Percentiles rank a stretch among this genome's conserved stretches.
Conservation (phyloP, 305 asterid genomes). For the Fraxinus baroniana region DNA sequence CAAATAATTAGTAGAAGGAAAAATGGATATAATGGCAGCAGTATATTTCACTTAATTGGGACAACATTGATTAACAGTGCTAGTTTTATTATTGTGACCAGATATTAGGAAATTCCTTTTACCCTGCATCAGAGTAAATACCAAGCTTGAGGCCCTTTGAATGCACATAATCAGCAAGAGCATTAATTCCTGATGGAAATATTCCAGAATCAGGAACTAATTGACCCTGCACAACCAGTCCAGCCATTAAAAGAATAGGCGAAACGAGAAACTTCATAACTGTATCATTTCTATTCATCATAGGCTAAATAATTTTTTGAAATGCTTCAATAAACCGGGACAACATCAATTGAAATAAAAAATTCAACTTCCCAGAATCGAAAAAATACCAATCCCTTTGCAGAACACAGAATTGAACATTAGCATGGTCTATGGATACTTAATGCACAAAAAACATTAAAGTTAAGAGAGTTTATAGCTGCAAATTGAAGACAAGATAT, state of each 20-base stretch:
- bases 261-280: not conserved
- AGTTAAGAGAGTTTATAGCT: not conserved
- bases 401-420: not conserved
- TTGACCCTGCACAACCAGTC: constrained; percentile 59
- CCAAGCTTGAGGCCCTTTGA: constrained; percentile 87
- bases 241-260: not conserved
- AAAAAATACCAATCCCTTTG: not conserved
- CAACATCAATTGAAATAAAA: not conserved
- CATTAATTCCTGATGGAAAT: constrained; percentile 84
- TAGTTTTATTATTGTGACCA: not conserved
- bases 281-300: not conserved
- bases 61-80: not conserved
- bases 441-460: not conserved
- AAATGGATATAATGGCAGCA: not conserved
- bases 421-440: constrained; percentile 1
- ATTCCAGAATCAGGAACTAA: constrained; percentile 56
- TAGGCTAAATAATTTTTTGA: not conserved
- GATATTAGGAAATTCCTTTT: constrained; percentile 27
- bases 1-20: not conserved
- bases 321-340: not conserved
- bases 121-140: constrained; percentile 98
- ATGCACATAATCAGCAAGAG: constrained; percentile 88
- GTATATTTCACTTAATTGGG: not conserved
- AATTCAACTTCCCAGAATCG: not conserved
- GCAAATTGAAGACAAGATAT: not conserved